Conservation (phyloP, 805 yeast species). For the Teunomyces barrocoloradensis region DNA sequence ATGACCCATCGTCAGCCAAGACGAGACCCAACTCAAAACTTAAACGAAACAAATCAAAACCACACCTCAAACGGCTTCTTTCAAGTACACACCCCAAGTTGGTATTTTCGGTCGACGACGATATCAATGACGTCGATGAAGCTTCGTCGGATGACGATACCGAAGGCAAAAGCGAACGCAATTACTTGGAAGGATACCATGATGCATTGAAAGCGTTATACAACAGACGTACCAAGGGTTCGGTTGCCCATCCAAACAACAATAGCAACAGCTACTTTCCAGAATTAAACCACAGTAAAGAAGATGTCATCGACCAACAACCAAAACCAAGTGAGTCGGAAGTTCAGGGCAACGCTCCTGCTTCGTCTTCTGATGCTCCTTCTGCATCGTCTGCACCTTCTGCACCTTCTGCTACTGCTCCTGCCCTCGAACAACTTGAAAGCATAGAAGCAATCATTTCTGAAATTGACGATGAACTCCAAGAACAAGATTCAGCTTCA, state of each 20-base stretch:
- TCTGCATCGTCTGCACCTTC: too few relatives aligned
- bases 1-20: conserved; percentile 4
- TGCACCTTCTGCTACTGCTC: neutral
- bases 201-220: conserved; percentile 57
- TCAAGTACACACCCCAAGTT: conserved; percentile 23
- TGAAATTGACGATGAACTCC: conserved; percentile 17
- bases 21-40: conserved; percentile 7
- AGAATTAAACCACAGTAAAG: conserved; percentile 6
- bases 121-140: conserved; percentile 59
- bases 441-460: neutral
- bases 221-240: conserved; percentile 16
- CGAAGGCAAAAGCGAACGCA: conserved; percentile 20
- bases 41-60: conserved; percentile 24
- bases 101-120: conserved; percentile 80
- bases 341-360: neutral
- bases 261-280: conserved; percentile 6
- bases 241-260: neutral
- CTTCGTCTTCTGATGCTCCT: too few relatives aligned
- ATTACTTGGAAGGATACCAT: conserved; percentile 66
- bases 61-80: conserved; percentile 29
- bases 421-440: neutral
- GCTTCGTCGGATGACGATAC: conserved; percentile 40
- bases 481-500: conserved; percentile 23
- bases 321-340: conserved; percentile 1
- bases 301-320: neutral